Percentiles rank a stretch among this genome's conserved stretches.
phyloP scores from a whole-genome alignment of 768 basidiomycete species.

The Hygrophoropsis aurantiaca region DNA sequence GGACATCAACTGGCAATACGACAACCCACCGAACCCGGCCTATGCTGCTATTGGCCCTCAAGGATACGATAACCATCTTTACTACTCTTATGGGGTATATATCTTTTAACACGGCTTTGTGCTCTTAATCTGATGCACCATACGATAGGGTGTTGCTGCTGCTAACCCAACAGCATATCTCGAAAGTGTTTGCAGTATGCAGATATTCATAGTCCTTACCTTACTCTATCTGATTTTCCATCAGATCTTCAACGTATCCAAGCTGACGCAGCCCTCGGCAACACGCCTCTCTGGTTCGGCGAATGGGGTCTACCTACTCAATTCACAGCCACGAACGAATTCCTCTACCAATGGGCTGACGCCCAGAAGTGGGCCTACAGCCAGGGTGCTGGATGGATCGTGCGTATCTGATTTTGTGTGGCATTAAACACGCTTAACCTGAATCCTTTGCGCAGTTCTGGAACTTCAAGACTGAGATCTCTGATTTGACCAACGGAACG shows the following conservation, averaged over 20 bases:
- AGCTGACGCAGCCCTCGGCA: conserved; percentile 40
- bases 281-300: conserved; percentile 55
- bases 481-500: conserved; percentile 43
- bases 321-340: conserved; percentile 59
- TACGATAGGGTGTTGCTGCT: conserved; percentile 63
- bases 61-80: conserved; percentile 77
- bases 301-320: conserved; percentile 70
- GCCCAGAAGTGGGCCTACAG: conserved; percentile 70
- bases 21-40: conserved; percentile 70
- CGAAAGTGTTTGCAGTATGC: conserved; percentile 66
- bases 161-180: conserved; percentile 65
- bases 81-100: conserved; percentile 51
- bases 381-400: conserved; percentile 62
- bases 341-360: conserved; percentile 70
- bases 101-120: no score
- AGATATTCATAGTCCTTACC: neutral
- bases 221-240: neutral
- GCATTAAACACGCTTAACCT: neutral
- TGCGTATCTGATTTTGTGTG: conserved; percentile 19
- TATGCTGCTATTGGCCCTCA: conserved; percentile 69
- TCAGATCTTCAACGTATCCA: conserved; percentile 62
- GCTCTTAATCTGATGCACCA: no score
- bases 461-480: conserved; percentile 75
- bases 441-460: conserved; percentile 46
- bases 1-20: conserved; percentile 77